Conservation (phyloP, 345 rosid species). For the Citrus sp. region DNA sequence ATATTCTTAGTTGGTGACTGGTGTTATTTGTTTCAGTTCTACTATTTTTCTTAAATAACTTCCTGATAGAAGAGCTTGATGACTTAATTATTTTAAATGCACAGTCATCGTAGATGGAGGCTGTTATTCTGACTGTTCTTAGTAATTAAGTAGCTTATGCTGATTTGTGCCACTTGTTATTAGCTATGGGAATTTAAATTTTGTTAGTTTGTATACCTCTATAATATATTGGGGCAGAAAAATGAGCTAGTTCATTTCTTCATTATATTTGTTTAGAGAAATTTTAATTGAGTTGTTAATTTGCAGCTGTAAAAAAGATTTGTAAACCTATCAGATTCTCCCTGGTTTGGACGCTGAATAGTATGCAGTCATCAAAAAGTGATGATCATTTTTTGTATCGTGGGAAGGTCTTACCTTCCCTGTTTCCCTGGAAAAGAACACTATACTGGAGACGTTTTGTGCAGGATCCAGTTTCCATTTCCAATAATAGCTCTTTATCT, state of each 20-base stretch:
- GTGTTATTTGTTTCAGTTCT: neutral
- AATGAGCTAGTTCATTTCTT: conserved; percentile 5
- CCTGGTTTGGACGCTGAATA: conserved; percentile 71
- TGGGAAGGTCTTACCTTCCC: conserved; percentile 59
- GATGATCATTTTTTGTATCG: conserved; percentile 29
- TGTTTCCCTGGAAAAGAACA: conserved; percentile 90
- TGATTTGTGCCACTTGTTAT: neutral
- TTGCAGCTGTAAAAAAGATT: conserved; percentile 49
- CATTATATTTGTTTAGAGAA: neutral
- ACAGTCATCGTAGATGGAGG: neutral
- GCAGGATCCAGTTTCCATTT: conserved; percentile 37
- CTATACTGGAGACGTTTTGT: conserved; percentile 54
- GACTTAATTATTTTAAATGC: neutral
- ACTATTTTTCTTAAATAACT: neutral
- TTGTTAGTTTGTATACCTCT: neutral
- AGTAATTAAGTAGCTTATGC: neutral
- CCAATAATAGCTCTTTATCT: conserved; percentile 42
- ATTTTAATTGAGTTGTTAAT: conserved; percentile 15
- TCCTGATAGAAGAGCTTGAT: neutral
- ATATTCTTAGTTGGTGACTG: neutral
- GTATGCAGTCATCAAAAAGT: conserved; percentile 37
- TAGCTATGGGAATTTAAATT: neutral
- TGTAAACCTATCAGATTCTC: conserved; percentile 54
- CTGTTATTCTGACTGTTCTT: neutral
- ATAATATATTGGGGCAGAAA: neutral